Conservation (phyloP, 1,139 yeast species). For the Kazachstania sp. region DNA sequence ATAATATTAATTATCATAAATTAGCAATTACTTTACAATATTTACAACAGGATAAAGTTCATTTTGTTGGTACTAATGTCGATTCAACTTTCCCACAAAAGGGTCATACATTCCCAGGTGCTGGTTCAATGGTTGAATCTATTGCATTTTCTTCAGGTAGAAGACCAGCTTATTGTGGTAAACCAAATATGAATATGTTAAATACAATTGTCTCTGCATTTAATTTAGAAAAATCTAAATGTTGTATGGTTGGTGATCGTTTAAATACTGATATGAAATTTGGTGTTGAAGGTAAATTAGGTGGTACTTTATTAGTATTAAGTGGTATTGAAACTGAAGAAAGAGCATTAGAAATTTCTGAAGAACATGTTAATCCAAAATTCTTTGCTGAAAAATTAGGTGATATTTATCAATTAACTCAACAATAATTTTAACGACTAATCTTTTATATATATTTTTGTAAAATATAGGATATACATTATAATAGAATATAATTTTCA, state of each 20-base stretch:
- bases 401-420: constrained; percentile 51
- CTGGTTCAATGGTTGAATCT: constrained; percentile 83
- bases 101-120: constrained; percentile 83
- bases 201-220: constrained; percentile 69
- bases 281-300: constrained; percentile 78
- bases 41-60: constrained; percentile 48
- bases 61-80: constrained; percentile 88
- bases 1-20: constrained; percentile 69
- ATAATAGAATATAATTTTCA: too few species aligned
- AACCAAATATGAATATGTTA: constrained; percentile 86
- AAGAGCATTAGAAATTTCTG: constrained; percentile 39
- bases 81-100: constrained; percentile 91
- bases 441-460: background rate
- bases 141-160: constrained; percentile 73
- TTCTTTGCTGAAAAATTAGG: constrained; percentile 70
- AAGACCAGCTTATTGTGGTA: constrained; percentile 75
- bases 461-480: constrained; percentile 22
- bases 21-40: constrained; percentile 78
- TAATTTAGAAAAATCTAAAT: constrained; percentile 48
- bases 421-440: constrained; percentile 7
- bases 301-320: constrained; percentile 71
- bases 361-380: constrained; percentile 46
- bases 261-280: constrained; percentile 90
- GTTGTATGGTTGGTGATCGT: constrained; percentile 94
- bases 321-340: constrained; percentile 83